Base-by-base conservation (phyloP, 176 grass and related monocot species). In the Phoenix roebelenii region DNA sequence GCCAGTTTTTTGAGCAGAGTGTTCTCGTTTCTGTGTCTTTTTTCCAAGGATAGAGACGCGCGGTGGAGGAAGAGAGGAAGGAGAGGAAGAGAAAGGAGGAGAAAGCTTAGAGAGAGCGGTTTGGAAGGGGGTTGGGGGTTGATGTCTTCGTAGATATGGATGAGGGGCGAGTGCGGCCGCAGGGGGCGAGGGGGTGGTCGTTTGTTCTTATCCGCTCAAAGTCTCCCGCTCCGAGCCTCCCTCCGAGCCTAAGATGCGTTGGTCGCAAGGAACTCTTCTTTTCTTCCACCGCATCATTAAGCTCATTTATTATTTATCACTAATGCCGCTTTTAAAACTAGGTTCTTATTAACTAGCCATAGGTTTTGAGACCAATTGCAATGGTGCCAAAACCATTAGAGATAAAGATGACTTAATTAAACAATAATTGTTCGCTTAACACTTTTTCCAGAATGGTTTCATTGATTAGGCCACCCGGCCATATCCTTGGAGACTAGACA, bases 201-300 rank as follows among this genome's bases (percentile, higher is more conserved):
- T 51, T 64, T 58, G 72, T 73, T 58, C 85, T 88, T 83, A 88
- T 88, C 85, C 69, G 4, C 58, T 79, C 55, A 51, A 51, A 6
- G 35, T 44, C 35, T 44, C 0, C 6, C 1, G 9, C 25, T 28
- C 58, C 14, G 23, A 5, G 3, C 18, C 65, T 28, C 22, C 28
- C 65, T 20, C 52, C 65, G 25, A 26, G 25, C 65, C 55, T 71
- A 52, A 29, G 39, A 60, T 71, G 68, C 68, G 56, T 71, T 71
- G 44, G 52, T 60, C 16, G 68, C 57, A 71, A 60, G 68, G 68
- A 71, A 71, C 23, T 57, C 68, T 51, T 0, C 20, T 51, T 22
- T 60, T 25, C 16, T 24, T 22, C 22, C 24, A 3, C 35, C 35
- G 14, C 35, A 9, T 3, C 9, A 44, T 44, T 44, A 44, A 44